These are phyloP conservation scores for Uronychia setigera DNA, from an alignment of 73 alveolate genomes.

Conservation along the genomic window DNA sequence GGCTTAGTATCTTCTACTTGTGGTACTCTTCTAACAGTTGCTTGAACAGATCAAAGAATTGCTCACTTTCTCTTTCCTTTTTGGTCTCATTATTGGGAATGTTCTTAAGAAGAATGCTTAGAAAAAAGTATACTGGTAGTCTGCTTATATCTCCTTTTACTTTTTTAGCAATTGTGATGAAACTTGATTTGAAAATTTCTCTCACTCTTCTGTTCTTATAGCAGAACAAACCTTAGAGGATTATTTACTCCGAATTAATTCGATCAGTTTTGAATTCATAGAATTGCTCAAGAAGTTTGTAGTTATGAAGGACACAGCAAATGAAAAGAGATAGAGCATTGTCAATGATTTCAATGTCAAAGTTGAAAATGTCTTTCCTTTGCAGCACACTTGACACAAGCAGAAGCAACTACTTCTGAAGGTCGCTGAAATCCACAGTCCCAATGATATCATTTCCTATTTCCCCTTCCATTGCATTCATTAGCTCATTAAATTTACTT, in stretches of 20 bases:
- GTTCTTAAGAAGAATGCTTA: slow-evolving; percentile 15
- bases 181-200: slow-evolving; percentile 24
- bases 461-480: background rate
- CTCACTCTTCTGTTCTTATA: slow-evolving; percentile 20
- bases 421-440: background rate
- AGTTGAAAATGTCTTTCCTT: background rate
- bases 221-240: slow-evolving; percentile 24
- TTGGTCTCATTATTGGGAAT: slow-evolving; percentile 24
- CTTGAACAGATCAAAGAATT: slow-evolving; percentile 35
- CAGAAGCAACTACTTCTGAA: background rate
- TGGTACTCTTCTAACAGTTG: slow-evolving; percentile 16
- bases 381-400: background rate
- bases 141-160: background rate
- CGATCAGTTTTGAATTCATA: background rate
- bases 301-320: slow-evolving; percentile 40
- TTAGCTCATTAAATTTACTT: background rate
- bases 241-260: slow-evolving; percentile 9
- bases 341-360: slow-evolving; percentile 7
- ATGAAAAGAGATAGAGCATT: slow-evolving; percentile 36
- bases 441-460: background rate
- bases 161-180: background rate
- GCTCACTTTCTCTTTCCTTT: slow-evolving; percentile 33
- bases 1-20: background rate
- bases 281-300: slow-evolving; percentile 33
- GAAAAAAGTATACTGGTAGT: slow-evolving; percentile 7